Evolutionary conservation across 2,329 filamentous ascomycete species (phyloP).

Genomic region (Fusarium haematococcum): DNA sequence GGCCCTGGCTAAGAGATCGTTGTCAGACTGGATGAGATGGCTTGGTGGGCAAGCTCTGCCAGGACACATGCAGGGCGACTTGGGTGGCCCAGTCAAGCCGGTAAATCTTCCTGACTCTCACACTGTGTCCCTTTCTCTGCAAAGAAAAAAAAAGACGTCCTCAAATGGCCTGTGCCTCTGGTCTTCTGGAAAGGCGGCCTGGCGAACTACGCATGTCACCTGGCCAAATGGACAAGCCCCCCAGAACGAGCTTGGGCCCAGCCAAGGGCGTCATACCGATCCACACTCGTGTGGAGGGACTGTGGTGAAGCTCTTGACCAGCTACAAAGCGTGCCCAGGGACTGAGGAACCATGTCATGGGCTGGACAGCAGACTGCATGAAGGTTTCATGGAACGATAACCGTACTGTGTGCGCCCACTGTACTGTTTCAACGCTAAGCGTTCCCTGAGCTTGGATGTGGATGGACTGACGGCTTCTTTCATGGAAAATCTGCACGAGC

Average conservation of each 20-base stretch:
- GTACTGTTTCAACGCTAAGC: neutral
- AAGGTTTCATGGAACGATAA: neutral
- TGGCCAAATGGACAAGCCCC: neutral
- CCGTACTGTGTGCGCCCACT: neutral
- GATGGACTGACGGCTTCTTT: neutral
- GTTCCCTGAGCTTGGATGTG: neutral
- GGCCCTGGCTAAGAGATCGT: too few species aligned
- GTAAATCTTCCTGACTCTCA: too few species aligned
- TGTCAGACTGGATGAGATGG: too few species aligned
- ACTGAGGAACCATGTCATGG: too few species aligned
- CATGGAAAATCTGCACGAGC: neutral
- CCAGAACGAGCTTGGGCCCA: neutral
- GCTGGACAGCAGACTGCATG: too few species aligned
- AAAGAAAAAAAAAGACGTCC: too few species aligned
- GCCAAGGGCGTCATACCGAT: neutral
- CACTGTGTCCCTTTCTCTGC: too few species aligned
- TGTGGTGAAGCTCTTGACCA: neutral
- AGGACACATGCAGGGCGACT: too few species aligned
- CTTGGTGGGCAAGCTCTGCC: too few species aligned
- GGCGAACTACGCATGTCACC: neutral
- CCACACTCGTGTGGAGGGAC: neutral
- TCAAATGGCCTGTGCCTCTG: too few species aligned
- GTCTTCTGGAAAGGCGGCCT: neutral
- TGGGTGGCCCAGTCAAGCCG: too few species aligned
- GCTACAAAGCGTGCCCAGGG: too few species aligned